Percentiles rank a stretch among this genome's conserved stretches.
phyloP scores from a whole-genome alignment of 306 rosid genomes.

The Malus fusca region DNA sequence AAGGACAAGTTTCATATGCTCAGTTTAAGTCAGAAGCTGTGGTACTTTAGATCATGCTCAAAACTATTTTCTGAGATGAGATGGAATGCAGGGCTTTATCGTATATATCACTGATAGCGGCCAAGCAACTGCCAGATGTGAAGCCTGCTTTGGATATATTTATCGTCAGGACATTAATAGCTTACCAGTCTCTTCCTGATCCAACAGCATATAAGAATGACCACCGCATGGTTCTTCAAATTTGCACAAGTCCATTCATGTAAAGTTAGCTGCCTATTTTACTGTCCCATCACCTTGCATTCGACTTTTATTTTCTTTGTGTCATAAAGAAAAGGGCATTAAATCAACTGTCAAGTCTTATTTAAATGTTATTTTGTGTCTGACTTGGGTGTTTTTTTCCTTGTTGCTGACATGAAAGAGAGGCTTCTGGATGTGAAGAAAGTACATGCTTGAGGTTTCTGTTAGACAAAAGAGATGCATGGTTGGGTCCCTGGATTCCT shows the following conservation, averaged over 20 bases:
- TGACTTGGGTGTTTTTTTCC: conserved; percentile 29
- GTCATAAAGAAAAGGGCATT: not conserved
- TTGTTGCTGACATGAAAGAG: conserved; percentile 36
- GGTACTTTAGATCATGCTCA: conserved; percentile 3
- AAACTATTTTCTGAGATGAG: conserved; percentile 17
- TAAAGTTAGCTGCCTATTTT: conserved; percentile 21
- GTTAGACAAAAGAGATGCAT: conserved; percentile 93
- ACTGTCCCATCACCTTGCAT: conserved; percentile 9
- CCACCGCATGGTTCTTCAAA: conserved; percentile 65
- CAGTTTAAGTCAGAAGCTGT: conserved; percentile 9
- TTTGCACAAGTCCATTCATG: conserved; percentile 92
- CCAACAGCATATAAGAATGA: conserved; percentile 71
- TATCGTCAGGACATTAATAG: conserved; percentile 59
- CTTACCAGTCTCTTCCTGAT: conserved; percentile 87
- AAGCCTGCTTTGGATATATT: conserved; percentile 64
- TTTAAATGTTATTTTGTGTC: conserved; percentile 1
- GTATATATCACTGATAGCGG: conserved; percentile 45
- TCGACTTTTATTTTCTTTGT: not conserved
- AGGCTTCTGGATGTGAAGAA: conserved; percentile 80
- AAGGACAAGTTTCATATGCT: not conserved
- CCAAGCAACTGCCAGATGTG: conserved; percentile 52
- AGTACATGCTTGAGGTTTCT: conserved; percentile 92
- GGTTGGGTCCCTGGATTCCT: conserved; percentile 99
- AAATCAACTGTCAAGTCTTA: not conserved
- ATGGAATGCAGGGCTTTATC: conserved; percentile 74